phyloP scores from a whole-genome alignment of 768 basidiomycete genomes.

The Cyclocybe cylindracea region DNA sequence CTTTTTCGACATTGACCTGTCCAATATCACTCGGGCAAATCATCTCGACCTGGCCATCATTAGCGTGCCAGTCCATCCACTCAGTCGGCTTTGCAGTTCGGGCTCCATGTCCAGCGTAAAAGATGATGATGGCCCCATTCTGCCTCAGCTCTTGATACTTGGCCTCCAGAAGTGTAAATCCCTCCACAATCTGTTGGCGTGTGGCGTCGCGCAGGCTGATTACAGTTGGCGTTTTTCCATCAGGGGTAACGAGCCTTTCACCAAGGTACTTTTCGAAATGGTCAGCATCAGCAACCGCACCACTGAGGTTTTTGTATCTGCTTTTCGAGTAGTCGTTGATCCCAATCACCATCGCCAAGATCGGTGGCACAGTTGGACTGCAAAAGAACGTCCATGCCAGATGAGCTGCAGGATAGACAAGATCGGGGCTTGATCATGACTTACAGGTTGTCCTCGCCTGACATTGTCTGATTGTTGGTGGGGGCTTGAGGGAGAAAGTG shows the following conservation, averaged over 20 bases:
- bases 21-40: conserved; percentile 9
- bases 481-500: no score
- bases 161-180: not conserved
- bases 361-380: not conserved
- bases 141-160: not conserved
- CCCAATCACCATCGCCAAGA: conserved; percentile 10
- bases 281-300: conserved; percentile 6
- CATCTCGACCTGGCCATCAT: not conserved
- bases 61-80: not conserved
- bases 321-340: conserved; percentile 6
- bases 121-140: conserved; percentile 10
- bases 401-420: no score
- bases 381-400: not conserved
- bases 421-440: no score
- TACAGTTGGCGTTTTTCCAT: not conserved
- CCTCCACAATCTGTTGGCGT: conserved; percentile 6
- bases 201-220: conserved; percentile 7
- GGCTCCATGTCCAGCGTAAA: conserved; percentile 12
- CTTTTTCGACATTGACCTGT: not conserved
- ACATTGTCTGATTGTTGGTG: no score
- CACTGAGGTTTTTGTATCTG: not conserved
- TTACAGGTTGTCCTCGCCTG: no score
- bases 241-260: not conserved
- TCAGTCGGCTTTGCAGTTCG: not conserved
- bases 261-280: conserved; percentile 2